These are phyloP conservation scores for Lentinula lateritia DNA, from an alignment of 768 basidiomycete species.

Conservation along the genomic window DNA sequence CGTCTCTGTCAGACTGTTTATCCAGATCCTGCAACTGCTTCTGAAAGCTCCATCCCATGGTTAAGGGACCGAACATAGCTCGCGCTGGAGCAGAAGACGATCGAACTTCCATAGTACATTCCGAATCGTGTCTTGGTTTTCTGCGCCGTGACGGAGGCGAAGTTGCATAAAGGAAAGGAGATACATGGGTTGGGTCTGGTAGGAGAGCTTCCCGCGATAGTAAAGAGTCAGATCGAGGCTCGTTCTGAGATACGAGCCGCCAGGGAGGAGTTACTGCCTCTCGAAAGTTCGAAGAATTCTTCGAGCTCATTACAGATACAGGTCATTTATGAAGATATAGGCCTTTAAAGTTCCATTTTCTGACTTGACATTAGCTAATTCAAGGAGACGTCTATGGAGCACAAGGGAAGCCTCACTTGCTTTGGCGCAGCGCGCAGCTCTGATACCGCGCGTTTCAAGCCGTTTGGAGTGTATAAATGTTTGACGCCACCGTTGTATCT, in stretches of 20 bases:
- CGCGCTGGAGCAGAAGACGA: background rate
- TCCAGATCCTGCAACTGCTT: background rate
- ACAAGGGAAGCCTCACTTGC: background rate
- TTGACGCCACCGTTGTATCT: background rate
- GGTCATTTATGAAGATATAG: background rate
- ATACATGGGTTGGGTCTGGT: background rate
- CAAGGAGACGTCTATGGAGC: background rate
- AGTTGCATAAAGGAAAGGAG: background rate
- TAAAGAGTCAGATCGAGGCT: background rate
- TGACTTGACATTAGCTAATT: background rate
- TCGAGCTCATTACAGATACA: background rate
- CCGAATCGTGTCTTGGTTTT: background rate
- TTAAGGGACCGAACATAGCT: background rate
- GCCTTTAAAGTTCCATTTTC: background rate
- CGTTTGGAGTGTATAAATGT: background rate
- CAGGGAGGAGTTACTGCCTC: background rate
- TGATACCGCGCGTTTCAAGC: background rate
- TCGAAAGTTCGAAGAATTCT: background rate
- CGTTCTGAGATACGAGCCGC: background rate
- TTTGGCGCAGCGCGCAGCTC: background rate
- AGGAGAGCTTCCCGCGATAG: background rate
- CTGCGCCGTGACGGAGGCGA: background rate
- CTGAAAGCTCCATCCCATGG: background rate
- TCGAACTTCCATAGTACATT: background rate
- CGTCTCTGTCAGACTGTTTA: background rate